Conservation (phyloP, 495 filamentous ascomycete genomes). For the Pyrenula aspistea region DNA sequence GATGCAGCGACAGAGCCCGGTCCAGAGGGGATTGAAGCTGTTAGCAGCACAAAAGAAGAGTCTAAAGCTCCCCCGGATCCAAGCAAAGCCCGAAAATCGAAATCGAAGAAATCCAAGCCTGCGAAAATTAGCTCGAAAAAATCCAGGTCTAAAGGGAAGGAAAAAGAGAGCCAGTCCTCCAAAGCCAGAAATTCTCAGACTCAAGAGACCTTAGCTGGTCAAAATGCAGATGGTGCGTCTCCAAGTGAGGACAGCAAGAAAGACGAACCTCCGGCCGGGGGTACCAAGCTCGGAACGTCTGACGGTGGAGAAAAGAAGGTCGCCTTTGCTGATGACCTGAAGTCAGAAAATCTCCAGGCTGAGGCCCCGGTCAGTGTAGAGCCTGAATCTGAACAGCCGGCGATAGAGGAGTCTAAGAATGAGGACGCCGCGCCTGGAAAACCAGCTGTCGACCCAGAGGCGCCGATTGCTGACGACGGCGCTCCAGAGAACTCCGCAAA, state of each 20-base stretch:
- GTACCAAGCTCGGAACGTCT: too few species aligned
- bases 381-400: conserved; percentile 1
- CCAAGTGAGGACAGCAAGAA: conserved; percentile 1
- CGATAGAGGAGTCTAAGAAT: conserved; percentile 1
- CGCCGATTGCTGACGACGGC: background rate
- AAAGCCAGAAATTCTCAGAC: too few species aligned
- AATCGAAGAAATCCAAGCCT: background rate
- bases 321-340: background rate
- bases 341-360: background rate
- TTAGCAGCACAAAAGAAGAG: background rate
- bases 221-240: conserved; percentile 1
- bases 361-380: background rate
- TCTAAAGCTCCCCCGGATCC: background rate
- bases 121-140: background rate
- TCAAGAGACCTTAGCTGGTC: too few species aligned
- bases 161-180: background rate
- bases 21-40: too few species aligned
- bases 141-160: background rate
- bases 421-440: conserved; percentile 5
- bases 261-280: too few species aligned
- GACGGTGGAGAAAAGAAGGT: too few species aligned
- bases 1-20: background rate
- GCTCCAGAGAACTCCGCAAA: background rate
- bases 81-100: background rate
- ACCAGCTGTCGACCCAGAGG: background rate